phyloP scores from a whole-genome alignment of 2,329 filamentous ascomycete genomes.

The Diaporthe vexans region DNA sequence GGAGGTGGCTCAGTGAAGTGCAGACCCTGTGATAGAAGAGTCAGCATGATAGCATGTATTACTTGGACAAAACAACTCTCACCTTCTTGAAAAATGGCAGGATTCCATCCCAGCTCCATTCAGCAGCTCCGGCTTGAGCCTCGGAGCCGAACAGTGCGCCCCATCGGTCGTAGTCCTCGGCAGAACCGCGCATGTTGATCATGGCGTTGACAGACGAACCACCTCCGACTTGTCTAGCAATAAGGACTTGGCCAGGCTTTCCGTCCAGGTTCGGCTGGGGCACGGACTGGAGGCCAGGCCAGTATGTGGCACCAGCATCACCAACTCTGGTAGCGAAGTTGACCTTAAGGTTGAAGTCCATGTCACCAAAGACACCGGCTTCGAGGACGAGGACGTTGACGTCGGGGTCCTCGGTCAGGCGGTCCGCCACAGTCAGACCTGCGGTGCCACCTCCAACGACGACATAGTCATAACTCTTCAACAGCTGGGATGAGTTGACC shows the following conservation, averaged over 20 bases:
- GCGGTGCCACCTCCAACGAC: constrained; percentile 45
- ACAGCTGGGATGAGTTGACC: constrained; percentile 17
- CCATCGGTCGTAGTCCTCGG: constrained; percentile 53
- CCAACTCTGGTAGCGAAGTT: neutral
- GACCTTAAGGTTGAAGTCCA: neutral
- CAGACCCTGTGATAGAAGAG: constrained; percentile 31
- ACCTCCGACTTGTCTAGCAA: constrained; percentile 53
- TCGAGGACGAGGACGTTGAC: constrained; percentile 45
- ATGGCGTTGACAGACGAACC: constrained; percentile 55
- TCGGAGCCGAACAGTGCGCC: constrained; percentile 48
- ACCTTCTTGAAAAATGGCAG: constrained; percentile 53
- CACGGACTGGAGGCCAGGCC: constrained; percentile 44
- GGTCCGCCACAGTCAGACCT: constrained; percentile 45
- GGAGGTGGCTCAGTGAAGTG: constrained; percentile 47
- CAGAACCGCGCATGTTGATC: constrained; percentile 52
- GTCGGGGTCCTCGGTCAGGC: constrained; percentile 44
- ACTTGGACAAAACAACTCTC: neutral
- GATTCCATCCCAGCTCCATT: constrained; percentile 51
- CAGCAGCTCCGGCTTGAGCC: constrained; percentile 40
- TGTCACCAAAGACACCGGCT: constrained; percentile 42
- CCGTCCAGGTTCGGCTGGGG: constrained; percentile 48
- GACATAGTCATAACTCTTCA: constrained; percentile 44
- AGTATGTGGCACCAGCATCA: neutral
- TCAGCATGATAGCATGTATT: neutral
- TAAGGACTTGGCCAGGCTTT: constrained; percentile 44